A percentile compares a stretch with the other conserved stretches of the same genome.
Evolutionary conservation across 2,329 filamentous ascomycete species (phyloP).

Genomic region (Ascomycota sp.): DNA sequence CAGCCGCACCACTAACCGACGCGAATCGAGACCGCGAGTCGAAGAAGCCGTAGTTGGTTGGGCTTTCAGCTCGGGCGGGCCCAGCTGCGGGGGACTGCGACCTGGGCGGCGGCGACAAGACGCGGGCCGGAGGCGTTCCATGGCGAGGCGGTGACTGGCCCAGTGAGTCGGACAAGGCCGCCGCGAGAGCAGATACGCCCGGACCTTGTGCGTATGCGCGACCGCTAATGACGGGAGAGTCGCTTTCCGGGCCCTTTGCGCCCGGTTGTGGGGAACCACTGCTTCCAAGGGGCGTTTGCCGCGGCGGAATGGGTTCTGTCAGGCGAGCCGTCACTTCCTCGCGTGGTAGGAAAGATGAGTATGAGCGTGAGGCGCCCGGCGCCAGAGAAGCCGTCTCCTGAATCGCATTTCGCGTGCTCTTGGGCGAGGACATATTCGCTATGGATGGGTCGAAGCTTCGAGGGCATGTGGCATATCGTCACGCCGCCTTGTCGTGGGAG

Average conservation of each 20-base stretch:
- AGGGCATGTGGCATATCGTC: conserved; percentile 1
- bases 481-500: neutral
- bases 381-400: conserved; percentile 25
- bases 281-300: conserved; percentile 16
- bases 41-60: conserved; percentile 71
- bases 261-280: conserved; percentile 11
- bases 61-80: conserved; percentile 22
- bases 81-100: conserved; percentile 17
- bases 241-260: conserved; percentile 13
- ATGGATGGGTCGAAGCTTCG: conserved; percentile 1
- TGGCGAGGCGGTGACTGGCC: conserved; percentile 50
- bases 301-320: conserved; percentile 31
- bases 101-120: conserved; percentile 32
- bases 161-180: conserved; percentile 59
- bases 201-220: conserved; percentile 50
- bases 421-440: conserved; percentile 17
- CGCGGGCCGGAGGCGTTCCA: conserved; percentile 40
- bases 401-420: conserved; percentile 15
- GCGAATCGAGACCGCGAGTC: conserved; percentile 42
- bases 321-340: conserved; percentile 40
- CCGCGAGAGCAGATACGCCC: conserved; percentile 71
- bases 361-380: conserved; percentile 23
- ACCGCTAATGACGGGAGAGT: conserved; percentile 45
- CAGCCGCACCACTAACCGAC: conserved; percentile 17
- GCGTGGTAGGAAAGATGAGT: conserved; percentile 32